Conservation (phyloP, 441 rosid genomes). For the Populus hybrid region DNA sequence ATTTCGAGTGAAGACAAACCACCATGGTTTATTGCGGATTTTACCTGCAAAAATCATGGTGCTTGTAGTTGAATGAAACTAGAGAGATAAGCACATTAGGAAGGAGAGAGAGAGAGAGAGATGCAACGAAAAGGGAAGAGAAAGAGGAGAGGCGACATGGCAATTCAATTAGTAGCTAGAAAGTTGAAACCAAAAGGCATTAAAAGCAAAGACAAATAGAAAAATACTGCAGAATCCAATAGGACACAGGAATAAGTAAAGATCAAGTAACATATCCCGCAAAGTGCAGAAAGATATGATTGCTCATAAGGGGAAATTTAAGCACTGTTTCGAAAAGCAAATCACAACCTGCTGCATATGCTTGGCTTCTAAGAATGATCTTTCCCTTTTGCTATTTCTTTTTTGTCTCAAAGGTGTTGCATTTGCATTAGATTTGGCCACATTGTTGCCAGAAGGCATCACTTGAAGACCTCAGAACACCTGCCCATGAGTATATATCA, state of each 20-base stretch:
- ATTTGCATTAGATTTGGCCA: neutral
- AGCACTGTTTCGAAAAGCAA: neutral
- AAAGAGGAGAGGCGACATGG: too few species aligned
- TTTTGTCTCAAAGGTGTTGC: neutral
- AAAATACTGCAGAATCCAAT: constrained; percentile 25
- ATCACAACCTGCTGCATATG: neutral
- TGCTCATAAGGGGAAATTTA: neutral
- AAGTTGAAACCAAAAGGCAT: neutral
- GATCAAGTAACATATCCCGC: constrained; percentile 20
- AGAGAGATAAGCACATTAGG: neutral
- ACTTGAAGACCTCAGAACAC: too few species aligned
- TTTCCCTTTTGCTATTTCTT: neutral
- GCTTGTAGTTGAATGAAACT: neutral
- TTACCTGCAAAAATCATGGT: neutral
- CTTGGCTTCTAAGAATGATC: neutral
- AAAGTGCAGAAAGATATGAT: neutral
- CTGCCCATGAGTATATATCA: too few species aligned
- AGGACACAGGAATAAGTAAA: constrained; percentile 29
- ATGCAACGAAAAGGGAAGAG: neutral
- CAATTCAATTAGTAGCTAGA: neutral
- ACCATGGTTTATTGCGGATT: neutral
- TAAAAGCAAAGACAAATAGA: constrained; percentile 2
- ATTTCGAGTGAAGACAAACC: neutral
- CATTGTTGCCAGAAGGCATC: neutral
- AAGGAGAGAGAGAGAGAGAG: neutral